Percentiles rank a stretch among this genome's conserved stretches.
phyloP scores from a whole-genome alignment of 306 rosid species.

The Cicer bijugum region DNA sequence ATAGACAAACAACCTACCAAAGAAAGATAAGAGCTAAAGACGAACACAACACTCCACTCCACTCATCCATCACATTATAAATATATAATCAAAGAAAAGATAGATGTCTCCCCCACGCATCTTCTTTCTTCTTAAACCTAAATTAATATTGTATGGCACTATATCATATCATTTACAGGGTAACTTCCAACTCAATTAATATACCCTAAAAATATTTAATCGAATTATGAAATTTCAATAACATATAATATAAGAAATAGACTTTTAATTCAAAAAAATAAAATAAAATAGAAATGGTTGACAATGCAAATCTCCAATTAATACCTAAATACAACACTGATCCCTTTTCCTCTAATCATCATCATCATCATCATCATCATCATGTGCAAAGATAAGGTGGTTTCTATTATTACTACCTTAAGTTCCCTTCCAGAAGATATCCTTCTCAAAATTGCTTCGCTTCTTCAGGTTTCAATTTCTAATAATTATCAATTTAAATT shows the following conservation, averaged over 20 bases:
- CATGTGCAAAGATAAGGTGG: not conserved
- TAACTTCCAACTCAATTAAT: too few species aligned
- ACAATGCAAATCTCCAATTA: not conserved
- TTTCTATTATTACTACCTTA: conserved; percentile 18
- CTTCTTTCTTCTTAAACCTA: not conserved
- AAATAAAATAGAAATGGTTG: too few species aligned
- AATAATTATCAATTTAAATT: not conserved
- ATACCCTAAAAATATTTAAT: too few species aligned
- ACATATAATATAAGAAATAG: too few species aligned
- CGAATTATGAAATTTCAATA: too few species aligned
- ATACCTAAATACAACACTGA: too few species aligned
- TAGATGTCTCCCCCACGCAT: not conserved
- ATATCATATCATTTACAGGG: too few species aligned
- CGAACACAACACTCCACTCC: not conserved
- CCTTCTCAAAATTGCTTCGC: conserved; percentile 66
- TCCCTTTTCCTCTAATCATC: too few species aligned
- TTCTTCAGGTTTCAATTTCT: conserved; percentile 56
- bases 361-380: not conserved
- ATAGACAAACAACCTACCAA: not conserved
- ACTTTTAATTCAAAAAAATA: too few species aligned
- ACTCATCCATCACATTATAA: not conserved
- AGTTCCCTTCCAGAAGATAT: conserved; percentile 65
- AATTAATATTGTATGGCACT: too few species aligned
- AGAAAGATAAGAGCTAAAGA: not conserved
- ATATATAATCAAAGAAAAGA: not conserved